Conservation (phyloP, 306 rosid genomes). For the Cercis canadensis region DNA sequence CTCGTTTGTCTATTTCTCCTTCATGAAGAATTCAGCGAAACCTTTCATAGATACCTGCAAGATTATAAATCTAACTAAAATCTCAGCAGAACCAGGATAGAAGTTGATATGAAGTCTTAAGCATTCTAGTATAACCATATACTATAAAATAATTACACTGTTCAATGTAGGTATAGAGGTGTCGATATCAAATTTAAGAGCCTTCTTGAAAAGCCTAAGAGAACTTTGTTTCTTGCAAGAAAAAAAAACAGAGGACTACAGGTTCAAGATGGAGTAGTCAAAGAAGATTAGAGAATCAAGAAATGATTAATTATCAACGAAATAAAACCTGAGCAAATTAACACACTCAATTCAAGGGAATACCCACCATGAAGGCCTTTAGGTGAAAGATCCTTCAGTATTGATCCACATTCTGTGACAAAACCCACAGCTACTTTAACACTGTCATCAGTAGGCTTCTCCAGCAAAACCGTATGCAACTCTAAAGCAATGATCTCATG, state of each 20-base stretch:
- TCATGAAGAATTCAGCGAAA: conserved; percentile 97
- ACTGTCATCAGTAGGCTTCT: conserved; percentile 92
- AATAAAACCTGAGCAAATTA: conserved; percentile 17
- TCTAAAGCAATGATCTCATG: conserved; percentile 91
- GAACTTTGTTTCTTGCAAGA: too few relatives aligned
- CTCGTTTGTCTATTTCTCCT: conserved; percentile 93
- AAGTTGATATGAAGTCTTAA: neutral
- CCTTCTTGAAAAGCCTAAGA: too few relatives aligned
- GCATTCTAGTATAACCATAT: neutral
- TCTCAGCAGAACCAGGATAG: neutral
- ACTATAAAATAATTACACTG: too few relatives aligned
- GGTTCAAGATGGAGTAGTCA: neutral
- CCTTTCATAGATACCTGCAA: conserved; percentile 92
- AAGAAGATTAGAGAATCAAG: neutral
- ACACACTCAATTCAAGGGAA: conserved; percentile 32
- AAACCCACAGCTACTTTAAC: conserved; percentile 99
- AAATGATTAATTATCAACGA: neutral
- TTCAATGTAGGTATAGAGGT: too few relatives aligned
- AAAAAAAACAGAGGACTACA: neutral
- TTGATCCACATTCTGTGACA: conserved; percentile 91
- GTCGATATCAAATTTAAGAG: too few relatives aligned
- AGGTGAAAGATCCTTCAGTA: conserved; percentile 86
- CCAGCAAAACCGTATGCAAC: conserved; percentile 83
- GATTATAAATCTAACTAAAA: neutral
- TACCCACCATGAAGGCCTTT: conserved; percentile 89